Percentiles rank a stretch among this genome's conserved stretches.
Conservation (phyloP, 192 early-diverging fungal species). For the Oehlia diaphana region DNA sequence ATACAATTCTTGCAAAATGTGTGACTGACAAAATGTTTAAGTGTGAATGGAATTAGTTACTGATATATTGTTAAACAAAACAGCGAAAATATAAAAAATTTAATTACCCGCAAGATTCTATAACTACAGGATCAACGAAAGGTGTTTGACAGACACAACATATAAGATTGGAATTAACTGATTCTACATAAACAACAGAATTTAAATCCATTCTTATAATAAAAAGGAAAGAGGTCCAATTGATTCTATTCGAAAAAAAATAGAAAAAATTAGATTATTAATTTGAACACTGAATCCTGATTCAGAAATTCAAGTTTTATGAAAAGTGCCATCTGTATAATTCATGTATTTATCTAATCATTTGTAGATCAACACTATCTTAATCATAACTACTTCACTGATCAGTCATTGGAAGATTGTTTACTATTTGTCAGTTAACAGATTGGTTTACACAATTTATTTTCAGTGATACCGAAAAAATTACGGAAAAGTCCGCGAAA, state of each 20-base stretch:
- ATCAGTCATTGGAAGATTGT: no score
- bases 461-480: no score
- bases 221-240: not conserved
- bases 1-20: conserved; percentile 70
- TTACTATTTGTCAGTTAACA: no score
- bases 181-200: conserved; percentile 30
- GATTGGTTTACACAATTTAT: no score
- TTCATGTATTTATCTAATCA: no score
- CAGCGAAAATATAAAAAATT: not conserved
- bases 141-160: conserved; percentile 51
- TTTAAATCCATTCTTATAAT: conserved; percentile 24
- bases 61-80: not conserved
- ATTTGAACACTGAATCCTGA: not conserved
- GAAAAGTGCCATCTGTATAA: not conserved
- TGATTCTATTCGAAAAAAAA: not conserved
- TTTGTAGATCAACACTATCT: no score
- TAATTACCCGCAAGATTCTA: conserved; percentile 43
- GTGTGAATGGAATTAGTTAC: not conserved
- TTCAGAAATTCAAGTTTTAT: not conserved
- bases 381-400: no score
- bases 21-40: conserved; percentile 42
- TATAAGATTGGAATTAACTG: conserved; percentile 43
- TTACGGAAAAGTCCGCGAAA: no score
- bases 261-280: not conserved
- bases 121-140: conserved; percentile 46